These are phyloP conservation scores for Verticillium alfalfae DNA, from an alignment of 2,329 filamentous ascomycete genomes.

Conservation along the genomic window DNA sequence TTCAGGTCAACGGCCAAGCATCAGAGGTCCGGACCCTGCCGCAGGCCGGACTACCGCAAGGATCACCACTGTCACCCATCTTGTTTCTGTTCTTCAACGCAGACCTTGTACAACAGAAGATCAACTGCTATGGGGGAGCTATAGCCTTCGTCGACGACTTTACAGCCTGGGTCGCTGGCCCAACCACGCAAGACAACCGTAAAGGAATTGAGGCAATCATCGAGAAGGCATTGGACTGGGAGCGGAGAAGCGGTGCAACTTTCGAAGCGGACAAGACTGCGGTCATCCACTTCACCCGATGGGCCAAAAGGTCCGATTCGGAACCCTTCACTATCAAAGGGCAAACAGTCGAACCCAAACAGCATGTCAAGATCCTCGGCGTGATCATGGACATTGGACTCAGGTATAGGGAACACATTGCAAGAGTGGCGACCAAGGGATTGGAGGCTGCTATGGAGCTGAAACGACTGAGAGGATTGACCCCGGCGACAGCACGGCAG, in stretches of 20 bases:
- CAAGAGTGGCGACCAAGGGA: conserved; percentile 10
- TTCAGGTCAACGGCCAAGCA: conserved; percentile 14
- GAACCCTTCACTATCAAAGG: conserved; percentile 1
- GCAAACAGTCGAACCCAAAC: neutral
- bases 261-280: conserved; percentile 18
- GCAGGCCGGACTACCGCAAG: conserved; percentile 20
- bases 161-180: neutral
- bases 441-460: conserved; percentile 6
- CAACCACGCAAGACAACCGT: conserved; percentile 4
- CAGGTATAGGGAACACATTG: conserved; percentile 6
- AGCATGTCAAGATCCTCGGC: conserved; percentile 11
- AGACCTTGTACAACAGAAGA: conserved; percentile 17
- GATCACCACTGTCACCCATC: conserved; percentile 26
- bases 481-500: conserved; percentile 14
- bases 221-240: conserved; percentile 13
- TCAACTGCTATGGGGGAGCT: conserved; percentile 17
- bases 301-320: neutral
- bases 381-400: conserved; percentile 14
- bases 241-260: conserved; percentile 16
- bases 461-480: conserved; percentile 10
- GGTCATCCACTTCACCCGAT: conserved; percentile 9
- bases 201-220: conserved; percentile 15
- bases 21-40: conserved; percentile 10
- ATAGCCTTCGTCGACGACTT: conserved; percentile 12
- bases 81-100: conserved; percentile 25